A percentile compares a stretch with the other conserved stretches of the same genome.
Evolutionary conservation across 208 protist genomes (phyloP).

Genomic region (Leishmania guyanensis): DNA sequence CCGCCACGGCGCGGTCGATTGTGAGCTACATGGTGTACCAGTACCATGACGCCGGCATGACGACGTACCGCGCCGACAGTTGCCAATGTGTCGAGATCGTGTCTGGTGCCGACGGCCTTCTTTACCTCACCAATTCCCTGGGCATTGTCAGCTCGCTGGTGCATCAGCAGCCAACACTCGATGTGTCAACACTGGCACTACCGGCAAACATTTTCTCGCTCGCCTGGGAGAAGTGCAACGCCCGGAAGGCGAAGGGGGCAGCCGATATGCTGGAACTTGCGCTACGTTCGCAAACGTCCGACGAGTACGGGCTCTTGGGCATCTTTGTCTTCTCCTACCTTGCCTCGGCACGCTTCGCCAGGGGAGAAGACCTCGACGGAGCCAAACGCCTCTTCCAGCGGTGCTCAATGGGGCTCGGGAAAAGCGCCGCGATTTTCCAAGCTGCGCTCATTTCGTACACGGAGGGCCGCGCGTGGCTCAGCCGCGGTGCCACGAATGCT

Average conservation of each 20-base stretch:
- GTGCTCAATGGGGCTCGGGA: constrained; percentile 25
- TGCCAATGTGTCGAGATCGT: constrained; percentile 46
- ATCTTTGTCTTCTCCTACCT: constrained; percentile 25
- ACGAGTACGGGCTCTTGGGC: constrained; percentile 20
- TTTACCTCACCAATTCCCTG: constrained; percentile 59
- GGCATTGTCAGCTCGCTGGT: constrained; percentile 39
- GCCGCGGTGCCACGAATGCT: constrained; percentile 27
- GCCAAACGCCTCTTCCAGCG: constrained; percentile 30
- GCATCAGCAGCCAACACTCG: constrained; percentile 8
- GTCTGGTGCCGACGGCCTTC: constrained; percentile 37
- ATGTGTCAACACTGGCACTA: constrained; percentile 7
- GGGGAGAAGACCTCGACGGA: constrained; percentile 28
- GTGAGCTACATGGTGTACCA: constrained; percentile 20
- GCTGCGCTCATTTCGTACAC: constrained; percentile 16
- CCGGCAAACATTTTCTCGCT: constrained; percentile 13
- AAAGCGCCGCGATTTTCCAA: not conserved
- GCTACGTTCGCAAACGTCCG: constrained; percentile 23
- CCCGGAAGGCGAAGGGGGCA: constrained; percentile 32
- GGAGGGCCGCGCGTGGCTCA: constrained; percentile 34
- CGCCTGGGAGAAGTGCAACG: constrained; percentile 18
- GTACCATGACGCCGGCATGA: constrained; percentile 18
- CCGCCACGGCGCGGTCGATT: not conserved
- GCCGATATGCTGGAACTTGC: constrained; percentile 39
- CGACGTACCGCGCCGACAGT: constrained; percentile 5
- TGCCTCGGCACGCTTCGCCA: constrained; percentile 26